Base-by-base conservation (phyloP, 495 filamentous ascomycete species). In the Penicillium silybi region DNA sequence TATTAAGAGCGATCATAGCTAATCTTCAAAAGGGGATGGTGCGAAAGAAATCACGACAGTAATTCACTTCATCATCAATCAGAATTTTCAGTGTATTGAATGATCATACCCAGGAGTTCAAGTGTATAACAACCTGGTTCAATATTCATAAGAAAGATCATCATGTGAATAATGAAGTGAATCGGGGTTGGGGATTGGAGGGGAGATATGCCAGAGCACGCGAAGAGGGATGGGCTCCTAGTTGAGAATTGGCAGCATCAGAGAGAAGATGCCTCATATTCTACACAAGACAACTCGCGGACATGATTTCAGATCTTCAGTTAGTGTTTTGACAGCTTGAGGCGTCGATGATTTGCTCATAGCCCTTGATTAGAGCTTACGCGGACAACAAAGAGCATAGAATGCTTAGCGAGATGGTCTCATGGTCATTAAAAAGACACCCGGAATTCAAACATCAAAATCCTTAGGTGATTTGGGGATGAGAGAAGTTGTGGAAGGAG, bases 61-160 rank as follows among this genome's bases (percentile, higher is more conserved):
- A 29, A n/a, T 48, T 57, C 48, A 52, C 50, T 62, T 53, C 56
- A 42, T 56, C 44, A 59, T 65, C 57, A 59, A 64, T 73, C 70
- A 73, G 70, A 73, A 73, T 73, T 73, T 73, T 73, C 70, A 73
- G 70, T 73, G 70, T 73, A 72, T 73, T 39, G 56, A 68, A 68
- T 64, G 64, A 65, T 73, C 70, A 72, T 65, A 25, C 64, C 70
- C 69, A 56, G 61, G 53, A 55, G 58, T 64, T 51, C 39, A 65
- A 63, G 54, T 63, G 57, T 61, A 57, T 57, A 56, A 60, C 58
- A 57, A 47, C 65, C 54, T 53, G 63, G 69, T 65, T 67, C 64
- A 67, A 63, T 65, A 65, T 70, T 66, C 46, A 59, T 60, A 63
- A 63, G 57, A 65, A 58, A 44, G 52, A 66, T 73, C 70, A 73